phyloP scores from a whole-genome alignment of 768 basidiomycete species.

The Tricholoma flavovirens region DNA sequence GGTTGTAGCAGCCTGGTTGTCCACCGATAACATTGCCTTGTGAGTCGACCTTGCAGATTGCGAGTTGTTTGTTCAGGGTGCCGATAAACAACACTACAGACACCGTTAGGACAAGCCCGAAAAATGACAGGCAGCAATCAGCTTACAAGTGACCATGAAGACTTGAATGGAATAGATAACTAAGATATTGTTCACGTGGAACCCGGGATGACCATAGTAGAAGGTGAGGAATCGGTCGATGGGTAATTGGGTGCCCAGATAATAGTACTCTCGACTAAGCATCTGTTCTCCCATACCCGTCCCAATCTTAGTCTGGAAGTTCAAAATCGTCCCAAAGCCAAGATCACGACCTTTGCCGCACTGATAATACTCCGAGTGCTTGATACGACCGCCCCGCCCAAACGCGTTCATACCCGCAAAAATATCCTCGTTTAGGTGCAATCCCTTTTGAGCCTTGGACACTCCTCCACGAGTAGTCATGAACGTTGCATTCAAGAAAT shows the following conservation, averaged over 20 bases:
- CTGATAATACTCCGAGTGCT: constrained; percentile 99
- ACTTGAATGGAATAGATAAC: constrained; percentile 98
- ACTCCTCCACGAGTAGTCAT: constrained; percentile 99
- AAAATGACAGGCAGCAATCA: constrained; percentile 1
- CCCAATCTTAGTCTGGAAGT: constrained; percentile 99
- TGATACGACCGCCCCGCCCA: constrained; percentile 96
- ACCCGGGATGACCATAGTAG: constrained; percentile 99
- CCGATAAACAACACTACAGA: constrained; percentile 83
- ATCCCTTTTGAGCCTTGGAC: constrained; percentile 97
- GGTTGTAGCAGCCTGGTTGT: constrained; percentile 92
- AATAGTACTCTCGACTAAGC: constrained; percentile 99
- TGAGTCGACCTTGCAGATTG: constrained; percentile 83
- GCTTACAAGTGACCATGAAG: constrained; percentile 92
- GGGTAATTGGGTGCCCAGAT: constrained; percentile 95
- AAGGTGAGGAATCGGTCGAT: constrained; percentile 99
- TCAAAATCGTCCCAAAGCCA: constrained; percentile 97
- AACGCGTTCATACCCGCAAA: constrained; percentile 99
- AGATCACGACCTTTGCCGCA: constrained; percentile 99
- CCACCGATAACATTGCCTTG: constrained; percentile 74
- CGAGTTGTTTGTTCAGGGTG: constrained; percentile 89
- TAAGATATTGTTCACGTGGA: constrained; percentile 99
- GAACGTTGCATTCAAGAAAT: constrained; percentile 97
- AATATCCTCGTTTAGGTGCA: constrained; percentile 99
- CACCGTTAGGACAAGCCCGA: background rate
- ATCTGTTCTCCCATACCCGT: constrained; percentile 99